Evolutionary conservation across 768 basidiomycete species (phyloP).

Genomic region (Suillus cothurnatus): DNA sequence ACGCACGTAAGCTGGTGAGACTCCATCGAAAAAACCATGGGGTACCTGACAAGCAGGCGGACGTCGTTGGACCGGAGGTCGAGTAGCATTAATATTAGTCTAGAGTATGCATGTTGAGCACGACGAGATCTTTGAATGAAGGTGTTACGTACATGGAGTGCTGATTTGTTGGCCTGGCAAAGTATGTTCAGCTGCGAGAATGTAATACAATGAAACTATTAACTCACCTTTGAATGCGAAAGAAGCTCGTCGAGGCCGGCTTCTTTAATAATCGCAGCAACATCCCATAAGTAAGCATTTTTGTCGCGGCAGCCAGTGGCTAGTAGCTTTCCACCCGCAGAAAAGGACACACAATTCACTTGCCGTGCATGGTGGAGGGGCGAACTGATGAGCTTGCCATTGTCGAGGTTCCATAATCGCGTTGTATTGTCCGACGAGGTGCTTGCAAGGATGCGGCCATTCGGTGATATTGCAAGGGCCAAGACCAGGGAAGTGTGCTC

Average conservation of each 20-base stretch:
- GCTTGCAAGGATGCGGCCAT: neutral
- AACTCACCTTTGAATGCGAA: neutral
- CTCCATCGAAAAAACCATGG: no score
- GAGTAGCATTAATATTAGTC: no score
- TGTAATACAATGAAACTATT: neutral
- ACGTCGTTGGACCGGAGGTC: no score
- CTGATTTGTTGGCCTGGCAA: neutral
- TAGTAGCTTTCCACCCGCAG: neutral
- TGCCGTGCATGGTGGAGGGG: neutral
- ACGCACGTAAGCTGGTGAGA: no score
- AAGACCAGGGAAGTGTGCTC: fast-evolving
- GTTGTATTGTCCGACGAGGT: neutral
- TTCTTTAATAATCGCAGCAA: neutral
- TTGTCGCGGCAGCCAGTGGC: neutral
- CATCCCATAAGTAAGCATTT: neutral
- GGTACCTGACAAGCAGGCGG: no score
- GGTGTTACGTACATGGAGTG: neutral
- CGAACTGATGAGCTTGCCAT: neutral
- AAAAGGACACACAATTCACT: neutral
- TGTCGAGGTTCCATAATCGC: neutral
- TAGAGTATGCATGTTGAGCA: neutral
- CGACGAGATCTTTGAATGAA: neutral
- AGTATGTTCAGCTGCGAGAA: neutral
- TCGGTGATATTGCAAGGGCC: neutral
- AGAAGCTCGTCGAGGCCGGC: neutral